Evolutionary conservation across 441 rosid species (phyloP), one percentile per base, ranked within the genome.

Genomic region (Eruca vesicaria): DNA sequence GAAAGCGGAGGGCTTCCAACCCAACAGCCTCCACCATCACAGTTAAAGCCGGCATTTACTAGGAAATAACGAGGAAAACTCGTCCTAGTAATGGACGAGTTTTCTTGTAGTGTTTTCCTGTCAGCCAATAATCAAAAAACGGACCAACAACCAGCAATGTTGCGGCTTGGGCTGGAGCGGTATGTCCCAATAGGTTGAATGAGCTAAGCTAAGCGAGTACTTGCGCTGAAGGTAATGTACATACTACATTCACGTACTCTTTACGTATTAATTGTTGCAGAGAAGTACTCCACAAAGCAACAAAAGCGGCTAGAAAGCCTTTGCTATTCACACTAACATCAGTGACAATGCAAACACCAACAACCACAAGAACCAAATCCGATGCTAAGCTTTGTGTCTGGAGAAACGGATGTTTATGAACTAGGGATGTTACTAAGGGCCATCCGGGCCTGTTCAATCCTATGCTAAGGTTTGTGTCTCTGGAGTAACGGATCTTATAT

Each of bases 91-190:
- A n/a, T n/a, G n/a, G n/a, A n/a, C n/a, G n/a, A n/a, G n/a, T n/a
- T n/a, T n/a, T n/a, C n/a, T n/a, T n/a, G n/a, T n/a, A n/a, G n/a
- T n/a, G n/a, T 84, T 84, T 84, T 63, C 65, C 80, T 21, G 92
- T 86, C 72, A 89, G 80, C 92, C 94, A 87, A 71, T 86, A 87
- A 82, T 89, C 94, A 68, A 87, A 84, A 79, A 87, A 87, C 18
- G 94, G 94, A 68, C 94, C 94, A 45, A 89, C 14, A 53, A 89
- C 29, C 41, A 89, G 78, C 70, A 89, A 82, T 2, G 94, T 82
- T 65, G 82, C 94, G 56, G 94, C 94, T 78, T 89, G 94, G 59
- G 88, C 92, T 73, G 94, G 94, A 63, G 94, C 92, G 15, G 94
- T 89, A 78, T 89, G 94, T 64, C 94, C 94, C 86, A 89, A 77